Evolutionary conservation across 495 filamentous ascomycete species (phyloP), one percentile per base, ranked within the genome.

Genomic region (Xylaria grammica): DNA sequence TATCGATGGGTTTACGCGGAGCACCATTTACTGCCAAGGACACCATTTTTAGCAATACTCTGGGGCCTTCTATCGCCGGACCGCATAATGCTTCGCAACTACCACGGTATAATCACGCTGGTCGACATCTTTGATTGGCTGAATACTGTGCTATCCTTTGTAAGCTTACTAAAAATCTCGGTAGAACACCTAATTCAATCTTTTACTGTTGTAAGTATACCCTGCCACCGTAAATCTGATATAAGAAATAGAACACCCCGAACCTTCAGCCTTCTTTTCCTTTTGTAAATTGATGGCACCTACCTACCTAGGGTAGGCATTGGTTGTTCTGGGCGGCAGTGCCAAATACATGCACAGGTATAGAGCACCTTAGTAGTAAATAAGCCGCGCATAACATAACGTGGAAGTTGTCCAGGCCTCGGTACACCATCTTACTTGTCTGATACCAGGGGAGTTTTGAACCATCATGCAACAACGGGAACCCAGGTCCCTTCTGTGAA

Each of bases 101-200:
- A 5, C 32, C 7, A 42, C 19, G 30, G 10, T 15, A 34, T 46
- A 26, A 17, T 30, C 38, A 59, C 44, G 29, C 42, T 9, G 34
- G 48, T 59, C 48, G 56, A 19, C 19, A 3, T 8, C 27, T 48
- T 34, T 19, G n/a, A 59, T 59, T 59, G 56, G 42, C 34, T 36
- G 10, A 29, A 48, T 40, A 46, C 38, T 45, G 36, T 27, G 54
- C 24, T 58, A 30, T 7, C 38, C 9, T 46, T 48, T 7, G 56
- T 59, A 46, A 59, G 56, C 56, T 59, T 59, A 59, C 56, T 59
- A 59, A 59, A 45, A 30, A 57, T 8, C n/a, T n/a, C n/a, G n/a
- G n/a, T n/a, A n/a, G n/a, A n/a, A n/a, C n/a, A n/a, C n/a, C n/a
- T n/a, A n/a, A n/a, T n/a, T n/a, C n/a, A n/a, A n/a, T n/a, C n/a